Conservation (phyloP, 768 basidiomycete genomes). For the Gloeopeniophorella convolvens region DNA sequence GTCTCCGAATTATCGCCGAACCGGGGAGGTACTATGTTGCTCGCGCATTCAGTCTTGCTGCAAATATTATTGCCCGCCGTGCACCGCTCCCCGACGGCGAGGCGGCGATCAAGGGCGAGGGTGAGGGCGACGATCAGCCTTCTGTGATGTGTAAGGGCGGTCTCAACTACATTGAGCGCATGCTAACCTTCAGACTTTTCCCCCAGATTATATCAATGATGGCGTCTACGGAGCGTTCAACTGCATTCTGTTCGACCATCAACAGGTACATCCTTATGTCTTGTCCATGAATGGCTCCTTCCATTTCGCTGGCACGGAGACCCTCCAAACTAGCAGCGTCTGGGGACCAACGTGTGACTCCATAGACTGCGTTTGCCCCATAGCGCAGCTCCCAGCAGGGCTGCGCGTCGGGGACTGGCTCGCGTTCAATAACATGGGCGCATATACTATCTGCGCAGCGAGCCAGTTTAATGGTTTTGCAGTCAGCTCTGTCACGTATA, state of each 20-base stretch:
- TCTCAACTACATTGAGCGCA: constrained; percentile 1
- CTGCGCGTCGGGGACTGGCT: constrained; percentile 96
- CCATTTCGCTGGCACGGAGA: constrained; percentile 41
- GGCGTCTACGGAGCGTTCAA: constrained; percentile 97
- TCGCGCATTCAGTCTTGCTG: constrained; percentile 85
- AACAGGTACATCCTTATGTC: constrained; percentile 70
- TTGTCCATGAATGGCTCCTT: constrained; percentile 65
- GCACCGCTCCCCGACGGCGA: constrained; percentile 40
- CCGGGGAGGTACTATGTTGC: constrained; percentile 94
- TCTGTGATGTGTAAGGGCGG: constrained; percentile 78
- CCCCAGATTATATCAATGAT: constrained; percentile 80
- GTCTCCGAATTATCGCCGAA: constrained; percentile 85
- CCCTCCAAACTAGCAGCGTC: constrained; percentile 56
- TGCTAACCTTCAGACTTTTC: background rate
- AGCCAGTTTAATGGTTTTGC: constrained; percentile 94
- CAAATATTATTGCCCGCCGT: constrained; percentile 88
- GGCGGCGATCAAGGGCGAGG: constrained; percentile 22
- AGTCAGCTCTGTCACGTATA: constrained; percentile 73
- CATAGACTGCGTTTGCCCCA: constrained; percentile 83
- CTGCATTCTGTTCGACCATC: constrained; percentile 95
- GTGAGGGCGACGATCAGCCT: constrained; percentile 35
- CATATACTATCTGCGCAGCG: constrained; percentile 97
- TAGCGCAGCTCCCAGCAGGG: constrained; percentile 52
- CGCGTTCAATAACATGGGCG: constrained; percentile 97
- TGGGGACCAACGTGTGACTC: constrained; percentile 99